Conservation (phyloP, 768 basidiomycete species). For the Mycena crocata region DNA sequence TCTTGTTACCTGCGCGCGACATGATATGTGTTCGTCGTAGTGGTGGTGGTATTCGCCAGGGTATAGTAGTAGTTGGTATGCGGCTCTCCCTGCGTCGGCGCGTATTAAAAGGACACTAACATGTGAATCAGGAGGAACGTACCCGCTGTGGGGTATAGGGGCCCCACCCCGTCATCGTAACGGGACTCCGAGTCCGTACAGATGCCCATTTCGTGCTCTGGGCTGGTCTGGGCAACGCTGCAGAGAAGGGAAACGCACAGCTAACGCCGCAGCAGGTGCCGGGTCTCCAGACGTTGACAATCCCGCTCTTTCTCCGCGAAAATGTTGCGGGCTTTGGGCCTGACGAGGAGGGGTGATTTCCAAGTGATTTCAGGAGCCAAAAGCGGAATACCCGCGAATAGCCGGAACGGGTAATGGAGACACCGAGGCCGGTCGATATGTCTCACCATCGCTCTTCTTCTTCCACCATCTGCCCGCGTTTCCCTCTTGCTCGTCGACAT, state of each 20-base stretch:
- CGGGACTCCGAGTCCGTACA: conserved; percentile 15
- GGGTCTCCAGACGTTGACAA: neutral
- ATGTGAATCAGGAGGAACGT: conserved; percentile 21
- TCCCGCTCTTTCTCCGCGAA: conserved; percentile 1
- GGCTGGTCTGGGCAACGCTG: neutral
- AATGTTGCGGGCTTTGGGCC: neutral
- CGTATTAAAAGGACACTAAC: conserved; percentile 10
- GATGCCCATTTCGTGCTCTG: neutral
- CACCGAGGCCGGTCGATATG: neutral
- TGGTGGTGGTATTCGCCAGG: no score
- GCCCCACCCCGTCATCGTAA: neutral
- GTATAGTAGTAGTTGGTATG: neutral
- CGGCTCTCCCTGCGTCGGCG: no score
- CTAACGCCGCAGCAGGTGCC: neutral
- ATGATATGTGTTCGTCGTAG: conserved; percentile 41
- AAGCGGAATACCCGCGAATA: neutral
- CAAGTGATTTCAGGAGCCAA: neutral
- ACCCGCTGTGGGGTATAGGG: conserved; percentile 1
- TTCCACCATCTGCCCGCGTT: neutral
- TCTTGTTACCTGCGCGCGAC: conserved; percentile 69
- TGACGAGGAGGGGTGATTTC: conserved; percentile 4
- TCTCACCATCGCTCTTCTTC: neutral
- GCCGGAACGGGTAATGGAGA: neutral
- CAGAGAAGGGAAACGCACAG: neutral
- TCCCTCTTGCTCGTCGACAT: conserved; percentile 4